Evolutionary conservation across 768 basidiomycete species (phyloP), one percentile per base, ranked within the genome.

Genomic region (Amanita polypyramis): DNA sequence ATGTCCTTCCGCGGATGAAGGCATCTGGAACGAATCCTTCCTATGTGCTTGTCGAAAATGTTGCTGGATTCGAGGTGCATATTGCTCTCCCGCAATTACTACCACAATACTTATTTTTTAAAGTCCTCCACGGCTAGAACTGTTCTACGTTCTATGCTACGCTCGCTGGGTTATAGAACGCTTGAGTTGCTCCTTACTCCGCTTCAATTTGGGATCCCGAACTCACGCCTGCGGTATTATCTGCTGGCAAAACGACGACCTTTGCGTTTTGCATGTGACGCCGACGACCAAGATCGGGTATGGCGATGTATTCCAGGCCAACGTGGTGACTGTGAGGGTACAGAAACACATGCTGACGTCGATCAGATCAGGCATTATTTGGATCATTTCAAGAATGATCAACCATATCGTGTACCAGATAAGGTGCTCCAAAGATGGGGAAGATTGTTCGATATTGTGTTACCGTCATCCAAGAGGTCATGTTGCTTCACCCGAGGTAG

Each of bases 401-500:
- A 58, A 32, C 51, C 60, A 29, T 59, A 58, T 15, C 64, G 63
- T 52, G 60, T 90, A 9, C 74, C 82, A 2, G 77, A 82, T 45
- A 78, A 74, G 46, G 70, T 85, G 15, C 63, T 91, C 3, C 55
- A 61, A 53, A 87, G 82, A 64, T 89, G 87, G 83, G 86, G 85
- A 2, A 70, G 80, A 21, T 62, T 89, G 20, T 90, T 90, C 56
- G 88, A 90, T 53, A 87, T 91, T 39, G 82, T 87, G 9, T 58
- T 74, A 8, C 83, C 85, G 0, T 79, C 77, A 8, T 65, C 75
- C 23, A 62, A 59, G 32, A 68, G 83, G 38, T 79, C 77, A 1
- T 90, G 88, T 54, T 91, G 88, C 60, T 90, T 91, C 59, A 90
- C 87, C 14, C 66, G 87, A 64, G 85, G 86, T 85, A 54, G 9